Base-by-base conservation (phyloP, 805 yeast species). In the Isabelozyma pseudorhagii region DNA sequence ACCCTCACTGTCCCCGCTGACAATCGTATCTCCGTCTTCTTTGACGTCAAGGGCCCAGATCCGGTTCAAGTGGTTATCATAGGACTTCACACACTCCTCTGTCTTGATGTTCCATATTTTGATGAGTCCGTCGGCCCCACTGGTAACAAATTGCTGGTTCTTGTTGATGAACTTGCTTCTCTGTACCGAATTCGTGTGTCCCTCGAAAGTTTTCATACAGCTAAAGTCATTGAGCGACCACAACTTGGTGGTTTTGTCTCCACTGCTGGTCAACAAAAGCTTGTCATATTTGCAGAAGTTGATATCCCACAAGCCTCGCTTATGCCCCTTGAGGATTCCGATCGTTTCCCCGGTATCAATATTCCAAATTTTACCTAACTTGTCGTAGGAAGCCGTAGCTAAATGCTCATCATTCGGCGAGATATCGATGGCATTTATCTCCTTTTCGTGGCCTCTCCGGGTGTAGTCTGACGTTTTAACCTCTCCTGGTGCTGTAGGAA, bases 1-100 rank as follows among this genome's bases (percentile, higher is more conserved):
- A 48, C 97, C 97, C 67, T 94, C 98, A 1, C 97, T 97, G 67
- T 94, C 98, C 0, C 97, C 98, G 50, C 89, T 82, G 0, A 89
- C 81, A 50, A 94, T 77, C 50, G 79, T 78, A 14, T 78, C 79
- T 25, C 96, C 93, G 57, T 85, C 87, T 36, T 81, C 70, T 52
- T 81, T 77, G 1, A 79, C 72, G 49, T 87, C 83, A 47, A 94
- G 67, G 0, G 97, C 88, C 99, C 99, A 94, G 45, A 94, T 89
- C 70, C 97, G 83, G 66, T 93, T 94, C 52, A 84, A 89, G 64
- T 94, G 99, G 59, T 85, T 85, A 68, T 93, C 98, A 45, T 92
- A 76, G 0, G 98, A 93, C 50, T 85, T 83, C 17, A 86, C 68
- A 61, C 90, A 81, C 61, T 94, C 99, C 9, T 81, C 70, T 14